phyloP scores from a whole-genome alignment of 768 basidiomycete species.

The Gelatoporia subvermispora region DNA sequence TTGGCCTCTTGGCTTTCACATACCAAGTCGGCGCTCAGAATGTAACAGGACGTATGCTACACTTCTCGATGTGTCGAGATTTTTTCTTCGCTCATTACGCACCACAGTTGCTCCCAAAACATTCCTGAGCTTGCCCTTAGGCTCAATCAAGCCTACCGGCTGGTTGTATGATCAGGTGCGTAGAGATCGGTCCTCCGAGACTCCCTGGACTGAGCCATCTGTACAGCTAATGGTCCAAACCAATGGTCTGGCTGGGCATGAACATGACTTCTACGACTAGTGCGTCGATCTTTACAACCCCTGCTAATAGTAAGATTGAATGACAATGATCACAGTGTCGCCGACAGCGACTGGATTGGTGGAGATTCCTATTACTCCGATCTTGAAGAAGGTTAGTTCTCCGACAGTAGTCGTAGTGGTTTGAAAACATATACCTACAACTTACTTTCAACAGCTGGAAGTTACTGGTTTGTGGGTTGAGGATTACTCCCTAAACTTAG shows the following conservation, averaged over 20 bases:
- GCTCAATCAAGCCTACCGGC: conserved; percentile 25
- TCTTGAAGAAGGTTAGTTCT: conserved; percentile 28
- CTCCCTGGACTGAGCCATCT: neutral
- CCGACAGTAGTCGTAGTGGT: neutral
- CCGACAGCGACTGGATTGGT: conserved; percentile 31
- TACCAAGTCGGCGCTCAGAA: conserved; percentile 1
- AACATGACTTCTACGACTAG: conserved; percentile 34
- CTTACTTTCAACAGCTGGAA: conserved; percentile 35
- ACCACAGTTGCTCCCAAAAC: conserved; percentile 25
- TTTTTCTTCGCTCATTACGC: neutral
- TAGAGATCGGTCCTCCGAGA: neutral
- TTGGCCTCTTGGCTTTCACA: conserved; percentile 3
- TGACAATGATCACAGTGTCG: conserved; percentile 17
- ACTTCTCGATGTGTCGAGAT: neutral
- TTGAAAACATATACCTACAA: neutral
- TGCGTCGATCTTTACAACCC: conserved; percentile 5
- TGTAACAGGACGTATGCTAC: conserved; percentile 6
- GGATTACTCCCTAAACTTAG: too few species aligned
- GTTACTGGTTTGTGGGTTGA: conserved; percentile 52
- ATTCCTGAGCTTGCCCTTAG: conserved; percentile 25
- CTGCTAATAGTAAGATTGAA: neutral
- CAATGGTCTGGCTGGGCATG: conserved; percentile 31
- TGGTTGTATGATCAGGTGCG: conserved; percentile 28
- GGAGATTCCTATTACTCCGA: conserved; percentile 29
- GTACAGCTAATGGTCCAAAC: conserved; percentile 27